Base-by-base conservation (phyloP, 805 yeast species). In the Cyberlindnera meyerae region DNA sequence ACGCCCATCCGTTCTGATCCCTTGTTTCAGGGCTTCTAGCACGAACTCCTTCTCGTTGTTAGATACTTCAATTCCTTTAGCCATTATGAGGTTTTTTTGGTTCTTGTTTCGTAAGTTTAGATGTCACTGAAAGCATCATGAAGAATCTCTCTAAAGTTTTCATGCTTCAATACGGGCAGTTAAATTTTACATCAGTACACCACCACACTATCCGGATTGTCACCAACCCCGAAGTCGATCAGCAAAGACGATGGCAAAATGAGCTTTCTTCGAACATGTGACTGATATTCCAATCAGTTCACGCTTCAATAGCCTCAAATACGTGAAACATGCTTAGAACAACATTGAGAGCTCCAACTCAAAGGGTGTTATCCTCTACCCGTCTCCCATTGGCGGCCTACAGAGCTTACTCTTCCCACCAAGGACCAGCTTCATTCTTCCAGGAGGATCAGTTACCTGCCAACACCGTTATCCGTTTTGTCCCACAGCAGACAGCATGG, bases 401-500 rank as follows among this genome's bases (percentile, higher is more conserved):
- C 14, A 43, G 44, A 35, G 34, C 27, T 20, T 44, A 34, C 40
- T 34, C 42, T 13, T 31, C 39, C 9, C 41, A 27, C 33, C 34
- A 38, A 25, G 37, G 42, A 2, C 54, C 58, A n/a, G 47, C 77
- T 51, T 75, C 69, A 29, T 80, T 68, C 54, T 80, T 80, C 58
- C 85, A 79, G 55, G 70, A 68, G 34, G 75, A 73, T 33, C 65
- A 71, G 38, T 61, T 82, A 36, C 94, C 94, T n/a, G 64, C 86
- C 13, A 83, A 83, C 59, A 83, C 93, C 2, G 59, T 82, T 5
- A 60, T 83, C 27, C 67, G 84, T 49, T 85, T 85, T 57, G 95
- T 85, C 12, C 95, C 95, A 2, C 95, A 86, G 57, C 94, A 85
- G 60, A 80, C 85, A 15, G 95, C 95, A 3, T 85, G 93, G 88